A percentile compares a stretch with the other conserved stretches of the same genome.
Conservation (phyloP, 1,139 yeast species). For the Arxiozyma bovina region DNA sequence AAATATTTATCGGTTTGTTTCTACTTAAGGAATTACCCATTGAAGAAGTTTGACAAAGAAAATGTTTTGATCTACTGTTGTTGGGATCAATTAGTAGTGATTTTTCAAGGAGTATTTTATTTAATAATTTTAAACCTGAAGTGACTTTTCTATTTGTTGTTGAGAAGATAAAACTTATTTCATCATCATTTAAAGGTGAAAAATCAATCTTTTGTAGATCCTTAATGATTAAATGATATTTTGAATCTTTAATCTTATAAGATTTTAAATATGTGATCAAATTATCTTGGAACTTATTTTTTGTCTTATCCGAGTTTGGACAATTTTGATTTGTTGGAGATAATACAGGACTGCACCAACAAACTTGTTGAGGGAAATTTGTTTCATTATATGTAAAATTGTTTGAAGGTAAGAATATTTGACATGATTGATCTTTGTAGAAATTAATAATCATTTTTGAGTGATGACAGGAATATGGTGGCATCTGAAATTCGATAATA, state of each 20-base stretch:
- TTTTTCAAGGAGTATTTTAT: slow-evolving; percentile 32
- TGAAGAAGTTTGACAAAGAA: slow-evolving; percentile 51
- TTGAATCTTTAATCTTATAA: slow-evolving; percentile 34
- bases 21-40: slow-evolving; percentile 47
- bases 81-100: background rate
- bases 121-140: slow-evolving; percentile 48
- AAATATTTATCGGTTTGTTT: slow-evolving; percentile 37
- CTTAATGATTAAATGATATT: slow-evolving; percentile 5
- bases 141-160: slow-evolving; percentile 37
- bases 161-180: slow-evolving; percentile 45
- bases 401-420: slow-evolving; percentile 51
- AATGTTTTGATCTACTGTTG: slow-evolving; percentile 17
- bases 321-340: background rate
- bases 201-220: slow-evolving; percentile 37
- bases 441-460: slow-evolving; percentile 58
- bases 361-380: slow-evolving; percentile 51
- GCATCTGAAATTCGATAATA: slow-evolving; percentile 26
- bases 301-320: background rate
- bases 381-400: slow-evolving; percentile 50
- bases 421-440: slow-evolving; percentile 37
- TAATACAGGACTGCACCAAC: slow-evolving; percentile 42
- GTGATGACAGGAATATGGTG: slow-evolving; percentile 45
- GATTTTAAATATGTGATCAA: slow-evolving; percentile 37
- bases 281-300: slow-evolving; percentile 34
- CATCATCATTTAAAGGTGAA: slow-evolving; percentile 35